These are phyloP conservation scores for Phytophthora sojae DNA, from an alignment of 352 stramenopile species.

Conservation along the genomic window DNA sequence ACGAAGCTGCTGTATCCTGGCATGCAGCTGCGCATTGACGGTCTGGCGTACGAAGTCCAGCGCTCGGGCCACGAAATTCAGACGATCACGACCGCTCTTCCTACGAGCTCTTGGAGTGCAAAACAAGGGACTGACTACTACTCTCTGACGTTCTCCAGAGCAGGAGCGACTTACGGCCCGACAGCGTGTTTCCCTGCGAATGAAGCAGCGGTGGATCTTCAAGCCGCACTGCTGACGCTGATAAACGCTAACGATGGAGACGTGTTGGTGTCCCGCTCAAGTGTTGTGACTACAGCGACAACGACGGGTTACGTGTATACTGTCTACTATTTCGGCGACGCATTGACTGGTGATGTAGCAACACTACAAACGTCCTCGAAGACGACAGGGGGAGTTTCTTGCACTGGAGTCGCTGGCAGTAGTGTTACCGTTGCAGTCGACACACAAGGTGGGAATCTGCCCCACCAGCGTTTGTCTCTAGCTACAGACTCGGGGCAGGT, in stretches of 20 bases:
- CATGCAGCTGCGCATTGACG: conserved; percentile 91
- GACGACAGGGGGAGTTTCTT: conserved; percentile 16
- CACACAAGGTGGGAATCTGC: conserved; percentile 81
- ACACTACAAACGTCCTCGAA: conserved; percentile 24
- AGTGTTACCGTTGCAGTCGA: conserved; percentile 50
- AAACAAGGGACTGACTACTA: conserved; percentile 33
- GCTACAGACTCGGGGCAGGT: conserved; percentile 85
- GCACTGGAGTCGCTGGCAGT: conserved; percentile 34
- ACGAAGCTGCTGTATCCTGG: conserved; percentile 74
- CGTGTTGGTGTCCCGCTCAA: conserved; percentile 64
- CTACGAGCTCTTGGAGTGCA: conserved; percentile 33
- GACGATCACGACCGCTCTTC: conserved; percentile 57
- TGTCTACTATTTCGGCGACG: conserved; percentile 92
- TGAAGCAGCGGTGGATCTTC: conserved; percentile 18
- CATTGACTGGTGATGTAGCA: conserved; percentile 87
- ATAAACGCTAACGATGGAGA: conserved; percentile 33
- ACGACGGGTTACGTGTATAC: conserved; percentile 87
- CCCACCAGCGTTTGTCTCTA: conserved; percentile 82
- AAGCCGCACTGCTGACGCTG: conserved; percentile 34
- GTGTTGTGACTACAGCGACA: conserved; percentile 42
- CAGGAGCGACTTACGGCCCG: conserved; percentile 33
- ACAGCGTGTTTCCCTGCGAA: conserved; percentile 57
- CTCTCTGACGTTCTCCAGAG: conserved; percentile 52
- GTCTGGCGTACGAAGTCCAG: conserved; percentile 86
- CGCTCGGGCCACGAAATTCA: conserved; percentile 94